phyloP scores from a whole-genome alignment of 768 basidiomycete species.

The Trametes elegans region DNA sequence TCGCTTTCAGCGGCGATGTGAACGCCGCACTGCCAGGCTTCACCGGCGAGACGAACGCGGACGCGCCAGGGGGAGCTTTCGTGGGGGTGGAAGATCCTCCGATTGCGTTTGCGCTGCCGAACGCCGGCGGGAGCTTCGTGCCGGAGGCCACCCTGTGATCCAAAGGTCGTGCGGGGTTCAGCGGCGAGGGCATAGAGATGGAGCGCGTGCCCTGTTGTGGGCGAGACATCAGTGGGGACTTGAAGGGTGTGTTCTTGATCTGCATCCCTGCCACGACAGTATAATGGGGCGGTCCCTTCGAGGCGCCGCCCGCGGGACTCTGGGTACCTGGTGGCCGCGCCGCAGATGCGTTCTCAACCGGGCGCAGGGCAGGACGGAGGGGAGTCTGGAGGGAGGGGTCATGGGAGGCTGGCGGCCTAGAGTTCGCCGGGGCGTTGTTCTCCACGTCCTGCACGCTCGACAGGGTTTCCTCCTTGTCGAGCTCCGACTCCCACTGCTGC shows the following conservation, averaged over 20 bases:
- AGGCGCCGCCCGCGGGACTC: slow-evolving; percentile 7
- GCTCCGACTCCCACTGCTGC: slow-evolving; percentile 26
- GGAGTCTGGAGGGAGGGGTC: slow-evolving; percentile 1
- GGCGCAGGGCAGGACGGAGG: slow-evolving; percentile 17
- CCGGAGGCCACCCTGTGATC: slow-evolving; percentile 2
- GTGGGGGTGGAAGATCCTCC: background rate
- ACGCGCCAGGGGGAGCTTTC: background rate
- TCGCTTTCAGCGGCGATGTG: slow-evolving; percentile 15
- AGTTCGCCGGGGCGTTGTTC: background rate
- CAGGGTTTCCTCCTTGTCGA: slow-evolving; percentile 8
- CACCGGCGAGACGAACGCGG: background rate
- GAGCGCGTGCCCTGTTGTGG: background rate
- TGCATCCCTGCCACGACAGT: slow-evolving; percentile 8
- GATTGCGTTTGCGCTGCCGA: background rate
- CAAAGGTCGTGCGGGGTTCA: slow-evolving; percentile 19
- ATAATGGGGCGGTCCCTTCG: slow-evolving; percentile 3
- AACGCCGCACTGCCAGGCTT: background rate
- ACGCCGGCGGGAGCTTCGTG: slow-evolving; percentile 14
- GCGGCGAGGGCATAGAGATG: background rate
- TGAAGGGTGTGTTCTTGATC: slow-evolving; percentile 28
- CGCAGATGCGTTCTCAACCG: slow-evolving; percentile 20
- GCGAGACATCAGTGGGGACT: slow-evolving; percentile 24
- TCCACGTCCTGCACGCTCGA: background rate
- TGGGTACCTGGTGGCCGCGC: slow-evolving; percentile 19
- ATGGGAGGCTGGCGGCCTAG: background rate